phyloP scores from a whole-genome alignment of 2,329 filamentous ascomycete genomes.

The Hymenoscyphus salicellus region DNA sequence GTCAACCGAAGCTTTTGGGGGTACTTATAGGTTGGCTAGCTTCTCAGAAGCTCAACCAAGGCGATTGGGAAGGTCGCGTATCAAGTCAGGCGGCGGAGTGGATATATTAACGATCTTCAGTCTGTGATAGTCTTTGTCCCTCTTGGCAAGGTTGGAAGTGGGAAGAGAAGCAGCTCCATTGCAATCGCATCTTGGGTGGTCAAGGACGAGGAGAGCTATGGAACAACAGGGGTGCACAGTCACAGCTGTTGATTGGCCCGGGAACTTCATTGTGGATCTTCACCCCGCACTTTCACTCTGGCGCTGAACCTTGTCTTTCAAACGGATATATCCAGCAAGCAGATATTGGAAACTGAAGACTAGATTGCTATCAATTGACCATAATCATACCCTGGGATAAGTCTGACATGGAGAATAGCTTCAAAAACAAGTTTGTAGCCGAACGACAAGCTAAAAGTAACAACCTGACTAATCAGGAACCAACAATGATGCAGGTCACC shows the following conservation, averaged over 20 bases:
- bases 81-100: not conserved
- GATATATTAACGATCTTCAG: not conserved
- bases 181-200: not conserved
- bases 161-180: not conserved
- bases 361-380: not conserved
- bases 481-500: not conserved
- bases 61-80: not conserved
- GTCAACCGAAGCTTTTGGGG: not conserved
- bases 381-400: not conserved
- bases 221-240: not conserved
- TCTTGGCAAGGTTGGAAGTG: not conserved
- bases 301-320: not conserved
- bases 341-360: not conserved
- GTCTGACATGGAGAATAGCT: too few species aligned
- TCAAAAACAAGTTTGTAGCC: too few species aligned
- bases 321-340: not conserved
- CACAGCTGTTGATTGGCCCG: slow-evolving; percentile 6
- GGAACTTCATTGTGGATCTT: slow-evolving; percentile 6
- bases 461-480: not conserved
- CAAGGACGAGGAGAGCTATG: slow-evolving; percentile 2
- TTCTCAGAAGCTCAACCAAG: slow-evolving; percentile 9
- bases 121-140: slow-evolving; percentile 2
- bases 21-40: slow-evolving; percentile 4
- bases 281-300: slow-evolving; percentile 24
- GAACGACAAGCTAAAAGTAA: not conserved